Conservation (phyloP, 192 early-diverging fungal species). For the Coemansia sp. region DNA sequence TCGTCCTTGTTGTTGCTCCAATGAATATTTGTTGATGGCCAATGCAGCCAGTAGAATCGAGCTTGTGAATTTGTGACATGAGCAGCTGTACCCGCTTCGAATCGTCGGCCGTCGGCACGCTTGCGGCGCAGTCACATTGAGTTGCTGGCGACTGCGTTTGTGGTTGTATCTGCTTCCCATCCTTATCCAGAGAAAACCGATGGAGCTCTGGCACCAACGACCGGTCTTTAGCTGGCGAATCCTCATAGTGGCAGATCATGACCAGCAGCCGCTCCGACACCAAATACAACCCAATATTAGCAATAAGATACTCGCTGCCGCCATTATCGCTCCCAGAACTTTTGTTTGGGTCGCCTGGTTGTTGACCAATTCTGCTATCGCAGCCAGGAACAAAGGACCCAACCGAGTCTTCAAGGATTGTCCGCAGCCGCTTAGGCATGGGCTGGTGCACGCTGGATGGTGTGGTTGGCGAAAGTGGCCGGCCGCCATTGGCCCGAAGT, state of each 20-base stretch:
- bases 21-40: background rate
- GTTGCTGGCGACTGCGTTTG: slow-evolving; percentile 8
- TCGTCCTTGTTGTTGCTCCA: background rate
- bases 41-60: slow-evolving; percentile 15
- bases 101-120: slow-evolving; percentile 21
- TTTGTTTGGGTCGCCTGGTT: background rate
- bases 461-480: slow-evolving; percentile 5
- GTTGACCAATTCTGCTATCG: background rate
- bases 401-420: slow-evolving; percentile 49
- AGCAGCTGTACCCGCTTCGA: slow-evolving; percentile 29
- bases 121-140: slow-evolving; percentile 42
- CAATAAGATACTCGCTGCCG: slow-evolving; percentile 41
- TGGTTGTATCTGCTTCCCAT: background rate
- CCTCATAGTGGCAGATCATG: slow-evolving; percentile 51
- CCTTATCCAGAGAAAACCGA: slow-evolving; percentile 3
- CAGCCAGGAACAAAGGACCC: slow-evolving; percentile 12
- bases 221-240: slow-evolving; percentile 12
- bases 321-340: slow-evolving; percentile 2
- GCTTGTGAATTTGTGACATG: slow-evolving; percentile 42
- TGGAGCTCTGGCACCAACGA: slow-evolving; percentile 5
- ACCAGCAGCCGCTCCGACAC: slow-evolving; percentile 43
- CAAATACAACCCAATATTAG: slow-evolving; percentile 48
- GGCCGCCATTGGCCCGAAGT: slow-evolving; percentile 20
- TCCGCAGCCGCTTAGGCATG: slow-evolving; percentile 46
- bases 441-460: slow-evolving; percentile 23